Conservation (phyloP, 768 basidiomycete species). For the Podaxis mareebaensis region DNA sequence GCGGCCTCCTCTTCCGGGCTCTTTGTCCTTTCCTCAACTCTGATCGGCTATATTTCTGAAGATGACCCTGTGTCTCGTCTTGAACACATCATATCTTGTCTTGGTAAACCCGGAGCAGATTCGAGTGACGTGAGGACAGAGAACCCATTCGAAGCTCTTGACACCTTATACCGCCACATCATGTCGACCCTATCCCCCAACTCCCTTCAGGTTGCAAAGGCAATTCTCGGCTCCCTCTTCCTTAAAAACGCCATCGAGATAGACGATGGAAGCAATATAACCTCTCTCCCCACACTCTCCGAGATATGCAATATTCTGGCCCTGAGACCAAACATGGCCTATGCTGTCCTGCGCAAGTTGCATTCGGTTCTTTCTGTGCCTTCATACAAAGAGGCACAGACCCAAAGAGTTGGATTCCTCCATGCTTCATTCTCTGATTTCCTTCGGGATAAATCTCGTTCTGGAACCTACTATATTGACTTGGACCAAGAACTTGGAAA, state of each 20-base stretch:
- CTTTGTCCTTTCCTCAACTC: background rate
- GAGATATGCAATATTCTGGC: background rate
- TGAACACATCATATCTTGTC: background rate
- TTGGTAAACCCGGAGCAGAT: background rate
- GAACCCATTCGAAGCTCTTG: background rate
- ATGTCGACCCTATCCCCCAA: background rate
- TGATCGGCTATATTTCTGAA: background rate
- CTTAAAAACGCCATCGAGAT: too few species aligned
- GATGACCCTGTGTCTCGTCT: background rate
- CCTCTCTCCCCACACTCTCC: background rate
- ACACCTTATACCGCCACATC: background rate
- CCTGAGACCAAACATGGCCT: background rate
- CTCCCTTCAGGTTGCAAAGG: background rate
- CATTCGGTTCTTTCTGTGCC: background rate
- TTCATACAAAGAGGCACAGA: background rate
- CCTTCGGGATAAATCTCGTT: background rate
- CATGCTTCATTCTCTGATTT: constrained; percentile 6
- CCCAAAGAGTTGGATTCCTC: background rate
- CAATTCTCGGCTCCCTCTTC: background rate
- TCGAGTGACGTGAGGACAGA: background rate
- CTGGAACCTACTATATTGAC: background rate
- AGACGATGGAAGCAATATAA: too few species aligned
- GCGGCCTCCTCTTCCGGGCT: background rate
- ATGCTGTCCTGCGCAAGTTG: background rate
- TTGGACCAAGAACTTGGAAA: background rate